Base-by-base conservation (phyloP, 2,329 filamentous ascomycete genomes). In the Cladosporium oxysporum region DNA sequence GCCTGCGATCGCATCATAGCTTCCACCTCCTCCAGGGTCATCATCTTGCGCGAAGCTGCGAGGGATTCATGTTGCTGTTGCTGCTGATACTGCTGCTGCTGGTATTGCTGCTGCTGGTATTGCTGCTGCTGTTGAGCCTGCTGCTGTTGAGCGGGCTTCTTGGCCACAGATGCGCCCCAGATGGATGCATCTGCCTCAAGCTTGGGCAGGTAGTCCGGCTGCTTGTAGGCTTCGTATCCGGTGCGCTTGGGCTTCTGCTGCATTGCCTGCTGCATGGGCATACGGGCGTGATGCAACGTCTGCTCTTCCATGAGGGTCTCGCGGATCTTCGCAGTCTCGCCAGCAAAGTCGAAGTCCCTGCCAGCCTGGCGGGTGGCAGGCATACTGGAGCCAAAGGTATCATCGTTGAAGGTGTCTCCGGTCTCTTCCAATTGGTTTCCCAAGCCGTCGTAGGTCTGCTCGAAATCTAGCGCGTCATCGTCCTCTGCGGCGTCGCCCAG, bases 261-360 rank as follows among this genome's bases (percentile, higher is more conserved):
- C 64, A 78, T 82, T 65, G 81, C 74, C 70, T 82, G 84, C 23
- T 85, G 77, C 21, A 83, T 79, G 16, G 90, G 89, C 70, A 90
- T 85, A 70, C 94, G 89, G 62, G 93, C 89, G 72, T 87, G 87
- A 79, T 90, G 97, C 66, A 93, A 89, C 74, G 93, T 83, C 76
- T 97, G 91, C 80, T 98, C 95, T 79, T 98, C 93, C 70, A 92
- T 91, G 72, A 99, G 91, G 41, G 90, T 93, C 79, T 89, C 86
- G 23, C 93, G 85, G 49, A 97, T 91, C 79, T 93, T 88, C 66
- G 93, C 93, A 7, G 95, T 99, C 75, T 91, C 89, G 49, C 93
- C 93, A 70, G 96, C 96, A 80, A 98, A 99, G 78, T 99, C 95
- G 74, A 98, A 98, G 79, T 99, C 94, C 77, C 91, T 96, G 75